These are phyloP conservation scores for Lineolata rhizophorae DNA, from an alignment of 495 filamentous ascomycete species.

Conservation along the genomic window DNA sequence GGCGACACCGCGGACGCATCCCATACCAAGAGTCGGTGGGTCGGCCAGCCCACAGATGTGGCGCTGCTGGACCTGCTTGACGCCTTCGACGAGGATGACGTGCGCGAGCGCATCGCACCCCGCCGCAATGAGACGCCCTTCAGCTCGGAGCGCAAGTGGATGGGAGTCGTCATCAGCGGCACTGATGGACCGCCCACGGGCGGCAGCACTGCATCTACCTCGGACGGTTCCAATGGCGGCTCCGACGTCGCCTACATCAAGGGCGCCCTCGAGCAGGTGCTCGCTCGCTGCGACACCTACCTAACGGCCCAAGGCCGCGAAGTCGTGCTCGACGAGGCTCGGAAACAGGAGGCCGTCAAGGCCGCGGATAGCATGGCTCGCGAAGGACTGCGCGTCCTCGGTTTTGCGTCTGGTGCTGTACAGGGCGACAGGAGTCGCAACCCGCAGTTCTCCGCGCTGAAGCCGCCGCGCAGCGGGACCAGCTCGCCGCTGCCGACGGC, in stretches of 20 bases:
- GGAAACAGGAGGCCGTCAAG: slow-evolving; percentile 48
- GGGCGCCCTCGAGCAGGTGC: slow-evolving; percentile 72
- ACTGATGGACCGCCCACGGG: slow-evolving; percentile 10
- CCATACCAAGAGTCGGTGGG: slow-evolving; percentile 63
- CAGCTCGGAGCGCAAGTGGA: slow-evolving; percentile 96
- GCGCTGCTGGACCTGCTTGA: slow-evolving; percentile 86
- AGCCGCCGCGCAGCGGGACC: slow-evolving; percentile 20
- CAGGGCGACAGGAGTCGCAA: slow-evolving; percentile 5
- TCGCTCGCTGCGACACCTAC: slow-evolving; percentile 77
- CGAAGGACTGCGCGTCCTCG: slow-evolving; percentile 76
- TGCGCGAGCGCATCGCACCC: slow-evolving; percentile 59
- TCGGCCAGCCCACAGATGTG: slow-evolving; percentile 92
- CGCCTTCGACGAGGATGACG: slow-evolving; percentile 70
- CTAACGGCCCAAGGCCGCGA: slow-evolving; percentile 72
- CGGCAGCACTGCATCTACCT: too few relatives aligned
- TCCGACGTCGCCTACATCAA: slow-evolving; percentile 78
- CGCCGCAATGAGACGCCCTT: slow-evolving; percentile 76
- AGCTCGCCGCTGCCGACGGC: slow-evolving; percentile 22
- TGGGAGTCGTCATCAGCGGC: slow-evolving; percentile 64
- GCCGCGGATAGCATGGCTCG: slow-evolving; percentile 82
- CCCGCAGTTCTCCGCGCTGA: slow-evolving; percentile 11
- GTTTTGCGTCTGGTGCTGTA: slow-evolving; percentile 61
- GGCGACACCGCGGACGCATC: slow-evolving; percentile 27
- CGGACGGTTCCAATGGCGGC: slow-evolving; percentile 15
- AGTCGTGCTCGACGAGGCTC: slow-evolving; percentile 59